A percentile compares a stretch with the other conserved stretches of the same genome.
These are phyloP conservation scores for Trichoderma guizhouense DNA, from an alignment of 2,329 filamentous ascomycete genomes.

Conservation along the genomic window DNA sequence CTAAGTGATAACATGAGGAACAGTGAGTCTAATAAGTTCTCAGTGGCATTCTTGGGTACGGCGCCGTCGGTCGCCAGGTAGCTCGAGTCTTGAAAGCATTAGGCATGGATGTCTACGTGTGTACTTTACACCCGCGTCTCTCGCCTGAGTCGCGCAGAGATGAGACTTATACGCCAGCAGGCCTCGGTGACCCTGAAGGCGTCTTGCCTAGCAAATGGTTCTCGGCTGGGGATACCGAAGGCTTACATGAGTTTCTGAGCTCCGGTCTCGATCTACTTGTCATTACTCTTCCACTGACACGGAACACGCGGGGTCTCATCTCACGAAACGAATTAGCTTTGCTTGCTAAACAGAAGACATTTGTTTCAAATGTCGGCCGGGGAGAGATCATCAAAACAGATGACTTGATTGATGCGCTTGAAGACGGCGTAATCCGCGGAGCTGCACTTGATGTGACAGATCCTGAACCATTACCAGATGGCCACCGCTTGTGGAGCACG, in stretches of 20 bases:
- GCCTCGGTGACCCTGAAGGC: slow-evolving; percentile 56
- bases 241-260: slow-evolving; percentile 49
- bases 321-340: slow-evolving; percentile 47
- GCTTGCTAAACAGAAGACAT: slow-evolving; percentile 48
- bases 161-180: slow-evolving; percentile 62
- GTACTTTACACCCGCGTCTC: slow-evolving; percentile 66
- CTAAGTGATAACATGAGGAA: background rate
- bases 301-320: slow-evolving; percentile 49
- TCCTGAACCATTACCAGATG: slow-evolving; percentile 68
- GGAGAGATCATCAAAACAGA: slow-evolving; percentile 49
- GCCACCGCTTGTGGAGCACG: slow-evolving; percentile 66
- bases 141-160: slow-evolving; percentile 65
- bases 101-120: slow-evolving; percentile 71
- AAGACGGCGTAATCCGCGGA: slow-evolving; percentile 47
- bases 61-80: slow-evolving; percentile 51
- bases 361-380: slow-evolving; percentile 69
- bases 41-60: slow-evolving; percentile 53
- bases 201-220: slow-evolving; percentile 50
- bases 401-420: slow-evolving; percentile 60
- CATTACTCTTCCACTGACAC: slow-evolving; percentile 50
- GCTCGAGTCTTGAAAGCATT: slow-evolving; percentile 59
- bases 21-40: background rate
- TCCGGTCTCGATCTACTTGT: slow-evolving; percentile 52
- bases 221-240: slow-evolving; percentile 40
- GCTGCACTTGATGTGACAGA: slow-evolving; percentile 78